These are phyloP conservation scores for Chrysopogon serrulatus DNA, from an alignment of 176 grass and related monocot species.

Conservation along the genomic window DNA sequence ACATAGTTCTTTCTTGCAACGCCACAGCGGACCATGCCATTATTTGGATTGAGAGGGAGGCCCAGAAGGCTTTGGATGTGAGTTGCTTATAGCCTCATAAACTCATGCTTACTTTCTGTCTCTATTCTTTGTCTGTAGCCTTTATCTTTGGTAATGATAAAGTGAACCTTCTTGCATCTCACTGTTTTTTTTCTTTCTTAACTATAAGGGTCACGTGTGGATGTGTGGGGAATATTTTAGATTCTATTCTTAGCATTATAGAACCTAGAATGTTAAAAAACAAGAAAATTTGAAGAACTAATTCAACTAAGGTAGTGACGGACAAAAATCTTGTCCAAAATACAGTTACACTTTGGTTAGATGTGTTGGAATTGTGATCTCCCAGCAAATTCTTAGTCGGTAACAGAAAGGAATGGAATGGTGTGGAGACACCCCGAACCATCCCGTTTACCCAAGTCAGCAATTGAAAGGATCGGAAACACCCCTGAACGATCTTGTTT, in stretches of 20 bases:
- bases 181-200: not conserved
- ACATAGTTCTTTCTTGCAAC: constrained; percentile 94
- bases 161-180: not conserved
- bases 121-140: not conserved
- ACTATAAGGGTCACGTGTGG: not conserved
- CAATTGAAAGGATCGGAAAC: not conserved
- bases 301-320: not conserved
- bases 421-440: not conserved
- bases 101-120: not conserved
- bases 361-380: not conserved
- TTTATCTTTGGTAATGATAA: not conserved
- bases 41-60: constrained; percentile 83
- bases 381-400: too few relatives aligned
- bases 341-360: not conserved
- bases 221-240: not conserved
- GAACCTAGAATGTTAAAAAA: not conserved
- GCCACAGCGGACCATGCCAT: constrained; percentile 86
- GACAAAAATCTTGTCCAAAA: not conserved
- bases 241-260: not conserved
- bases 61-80: constrained; percentile 82
- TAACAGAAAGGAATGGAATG: not conserved
- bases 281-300: not conserved
- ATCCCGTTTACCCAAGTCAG: not conserved
- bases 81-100: constrained; percentile 10
- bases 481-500: not conserved